These are phyloP conservation scores for Coemansia sp. DNA, from an alignment of 192 early-diverging fungal genomes.

Conservation along the genomic window DNA sequence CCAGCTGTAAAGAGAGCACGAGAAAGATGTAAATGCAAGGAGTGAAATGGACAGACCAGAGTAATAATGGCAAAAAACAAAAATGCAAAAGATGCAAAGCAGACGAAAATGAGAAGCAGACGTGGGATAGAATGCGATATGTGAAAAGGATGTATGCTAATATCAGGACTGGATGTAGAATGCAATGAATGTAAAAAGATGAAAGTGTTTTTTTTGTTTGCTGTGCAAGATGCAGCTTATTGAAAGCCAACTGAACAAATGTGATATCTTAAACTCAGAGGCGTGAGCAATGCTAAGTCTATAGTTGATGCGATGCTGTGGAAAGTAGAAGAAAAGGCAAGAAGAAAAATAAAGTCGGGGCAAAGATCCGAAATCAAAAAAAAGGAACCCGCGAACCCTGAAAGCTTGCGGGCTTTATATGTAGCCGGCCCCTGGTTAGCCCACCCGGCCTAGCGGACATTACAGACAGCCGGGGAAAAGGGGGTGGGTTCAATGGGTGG, in stretches of 20 bases:
- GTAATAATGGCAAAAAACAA: neutral
- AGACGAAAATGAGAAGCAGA: neutral
- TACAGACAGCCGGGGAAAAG: neutral
- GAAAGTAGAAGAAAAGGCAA: slow-evolving; percentile 12
- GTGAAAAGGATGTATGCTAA: slow-evolving; percentile 6
- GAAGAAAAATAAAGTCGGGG: slow-evolving; percentile 7
- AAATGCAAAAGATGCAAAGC: neutral
- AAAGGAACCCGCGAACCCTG: slow-evolving; percentile 8
- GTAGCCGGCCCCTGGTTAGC: neutral
- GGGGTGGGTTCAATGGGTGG: slow-evolving; percentile 10
- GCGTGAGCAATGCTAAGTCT: neutral
- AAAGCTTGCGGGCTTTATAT: slow-evolving; percentile 7
- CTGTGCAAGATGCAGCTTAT: neutral
- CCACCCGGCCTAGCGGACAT: slow-evolving; percentile 6
- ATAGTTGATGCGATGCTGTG: slow-evolving; percentile 6
- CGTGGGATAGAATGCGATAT: slow-evolving; percentile 3
- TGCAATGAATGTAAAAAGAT: slow-evolving; percentile 1
- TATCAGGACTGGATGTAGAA: slow-evolving; percentile 4
- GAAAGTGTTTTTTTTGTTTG: neutral
- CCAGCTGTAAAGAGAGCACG: neutral
- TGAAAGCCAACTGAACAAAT: slow-evolving; percentile 4
- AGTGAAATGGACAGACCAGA: neutral
- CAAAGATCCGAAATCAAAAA: slow-evolving; percentile 15
- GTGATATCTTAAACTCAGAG: neutral
- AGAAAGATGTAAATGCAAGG: neutral